phyloP scores from a whole-genome alignment of 768 basidiomycete genomes.

The Crepidotus variabilis region DNA sequence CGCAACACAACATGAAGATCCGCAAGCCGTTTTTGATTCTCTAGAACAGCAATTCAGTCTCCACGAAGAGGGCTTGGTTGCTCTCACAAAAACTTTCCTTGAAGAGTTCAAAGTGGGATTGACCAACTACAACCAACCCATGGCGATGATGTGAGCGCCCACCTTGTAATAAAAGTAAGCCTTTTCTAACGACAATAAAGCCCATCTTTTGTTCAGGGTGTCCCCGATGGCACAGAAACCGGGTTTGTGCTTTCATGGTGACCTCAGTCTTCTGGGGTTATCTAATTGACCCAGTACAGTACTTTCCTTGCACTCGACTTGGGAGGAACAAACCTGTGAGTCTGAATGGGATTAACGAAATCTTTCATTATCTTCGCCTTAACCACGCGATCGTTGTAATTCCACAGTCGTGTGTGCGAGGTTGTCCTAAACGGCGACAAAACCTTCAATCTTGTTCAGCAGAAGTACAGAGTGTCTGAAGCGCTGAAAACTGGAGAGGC shows the following conservation, averaged over 20 bases:
- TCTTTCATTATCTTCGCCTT: not conserved
- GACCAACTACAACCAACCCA: conserved; percentile 64
- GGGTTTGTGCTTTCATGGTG: conserved; percentile 54
- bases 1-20: conserved; percentile 35
- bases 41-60: conserved; percentile 76
- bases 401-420: conserved; percentile 84
- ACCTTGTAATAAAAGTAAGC: not conserved
- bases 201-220: conserved; percentile 93
- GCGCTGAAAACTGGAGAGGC: conserved; percentile 92
- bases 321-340: conserved; percentile 96
- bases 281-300: conserved; percentile 34
- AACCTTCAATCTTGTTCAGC: conserved; percentile 85
- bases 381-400: conserved; percentile 8
- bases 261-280: conserved; percentile 1
- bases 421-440: conserved; percentile 88
- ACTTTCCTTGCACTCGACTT: conserved; percentile 96
- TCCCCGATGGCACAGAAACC: conserved; percentile 90
- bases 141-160: conserved; percentile 87
- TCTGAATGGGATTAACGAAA: conserved; percentile 9
- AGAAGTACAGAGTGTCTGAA: conserved; percentile 96
- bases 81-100: conserved; percentile 77
- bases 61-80: conserved; percentile 51
- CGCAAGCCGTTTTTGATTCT: conserved; percentile 51
- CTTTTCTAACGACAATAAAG: conserved; percentile 33
- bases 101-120: conserved; percentile 78